These are phyloP conservation scores for Fusarium xyrophilum DNA, from an alignment of 2,329 filamentous ascomycete genomes.

Conservation along the genomic window DNA sequence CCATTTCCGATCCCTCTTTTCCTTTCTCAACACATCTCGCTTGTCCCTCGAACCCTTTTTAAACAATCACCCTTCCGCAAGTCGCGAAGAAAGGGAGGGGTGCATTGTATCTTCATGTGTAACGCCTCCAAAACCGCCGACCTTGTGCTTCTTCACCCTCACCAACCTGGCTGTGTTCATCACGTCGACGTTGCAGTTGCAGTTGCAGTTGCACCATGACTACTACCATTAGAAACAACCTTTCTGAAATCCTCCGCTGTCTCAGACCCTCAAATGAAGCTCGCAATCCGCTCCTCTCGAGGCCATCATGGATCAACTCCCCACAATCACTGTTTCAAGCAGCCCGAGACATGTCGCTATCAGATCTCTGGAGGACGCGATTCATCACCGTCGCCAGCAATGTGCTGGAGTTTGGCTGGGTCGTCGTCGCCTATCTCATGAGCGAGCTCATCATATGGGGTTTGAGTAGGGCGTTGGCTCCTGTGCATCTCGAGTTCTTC, in stretches of 20 bases:
- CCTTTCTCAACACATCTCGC: slow-evolving; percentile 16
- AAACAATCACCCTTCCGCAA: slow-evolving; percentile 29
- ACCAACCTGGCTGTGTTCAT: slow-evolving; percentile 10
- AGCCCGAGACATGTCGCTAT: slow-evolving; percentile 36
- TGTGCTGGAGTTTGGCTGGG: slow-evolving; percentile 41
- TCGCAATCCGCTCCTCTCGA: slow-evolving; percentile 11
- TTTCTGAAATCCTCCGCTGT: slow-evolving; percentile 41
- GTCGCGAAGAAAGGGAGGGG: slow-evolving; percentile 24
- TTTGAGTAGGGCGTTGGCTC: slow-evolving; percentile 48
- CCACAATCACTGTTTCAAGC: slow-evolving; percentile 33
- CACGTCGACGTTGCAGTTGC: slow-evolving; percentile 26
- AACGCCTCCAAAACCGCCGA: slow-evolving; percentile 17
- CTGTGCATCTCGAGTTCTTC: slow-evolving; percentile 51
- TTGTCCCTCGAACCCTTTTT: slow-evolving; percentile 5
- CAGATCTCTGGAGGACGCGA: slow-evolving; percentile 33
- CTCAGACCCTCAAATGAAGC: slow-evolving; percentile 42
- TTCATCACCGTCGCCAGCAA: neutral
- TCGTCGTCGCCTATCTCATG: slow-evolving; percentile 49
- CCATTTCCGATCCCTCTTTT: neutral
- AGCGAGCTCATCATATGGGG: slow-evolving; percentile 57
- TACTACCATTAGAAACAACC: slow-evolving; percentile 22
- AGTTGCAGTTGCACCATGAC: slow-evolving; percentile 35
- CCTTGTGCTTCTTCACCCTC: slow-evolving; percentile 16
- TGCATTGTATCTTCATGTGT: slow-evolving; percentile 22
- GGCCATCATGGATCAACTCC: slow-evolving; percentile 15